Evolutionary conservation across 345 rosid genomes (phyloP), one percentile per base, ranked within the genome.

Genomic region (Litchi chinensis): DNA sequence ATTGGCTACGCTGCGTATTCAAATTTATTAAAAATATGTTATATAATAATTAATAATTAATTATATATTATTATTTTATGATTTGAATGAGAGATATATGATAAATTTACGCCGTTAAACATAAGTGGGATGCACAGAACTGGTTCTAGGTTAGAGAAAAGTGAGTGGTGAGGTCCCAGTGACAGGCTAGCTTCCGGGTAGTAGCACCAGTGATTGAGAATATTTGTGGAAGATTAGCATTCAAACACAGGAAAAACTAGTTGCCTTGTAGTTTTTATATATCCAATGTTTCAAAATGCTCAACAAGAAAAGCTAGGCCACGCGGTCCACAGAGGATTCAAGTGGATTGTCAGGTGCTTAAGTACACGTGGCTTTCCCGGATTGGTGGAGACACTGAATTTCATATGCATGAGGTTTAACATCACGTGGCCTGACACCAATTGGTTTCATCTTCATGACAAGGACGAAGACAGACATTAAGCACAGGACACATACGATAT

Each of bases 391-490:
- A 18, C 64, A 40, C 46, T 68, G 39, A 64, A 15, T 37, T 80
- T 83, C 89, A 86, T 83, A 80, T 86, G 89, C 65, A 59, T 4
- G 37, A 37, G 56, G 15, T 12, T 57, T 70, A 70, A 0, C 72
- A 26, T 86, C 89, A 83, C 89, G 85, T 83, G 89, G 85, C 37
- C 57, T 28, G 28, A 24, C 56, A 46, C 43, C 69, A 32, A 43
- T 24, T 44, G 54, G 15, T 66, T 21, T 65, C 21, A 18, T 21
- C 3, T 40, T 8, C 9, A 41, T 50, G n/a, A 22, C 40, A 3
- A 32, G 13, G 43, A 67, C 80, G 50, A 41, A 52, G 57, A 44
- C 68, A 73, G 75, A 65, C 71, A 64, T 63, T 52, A 52, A 52
- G 57, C 16, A 54, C 28, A 0, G 60, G 60, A 32, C 10, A 56